These are phyloP conservation scores for Boletus rubroflammeus DNA, from an alignment of 768 basidiomycete species.

Conservation along the genomic window DNA sequence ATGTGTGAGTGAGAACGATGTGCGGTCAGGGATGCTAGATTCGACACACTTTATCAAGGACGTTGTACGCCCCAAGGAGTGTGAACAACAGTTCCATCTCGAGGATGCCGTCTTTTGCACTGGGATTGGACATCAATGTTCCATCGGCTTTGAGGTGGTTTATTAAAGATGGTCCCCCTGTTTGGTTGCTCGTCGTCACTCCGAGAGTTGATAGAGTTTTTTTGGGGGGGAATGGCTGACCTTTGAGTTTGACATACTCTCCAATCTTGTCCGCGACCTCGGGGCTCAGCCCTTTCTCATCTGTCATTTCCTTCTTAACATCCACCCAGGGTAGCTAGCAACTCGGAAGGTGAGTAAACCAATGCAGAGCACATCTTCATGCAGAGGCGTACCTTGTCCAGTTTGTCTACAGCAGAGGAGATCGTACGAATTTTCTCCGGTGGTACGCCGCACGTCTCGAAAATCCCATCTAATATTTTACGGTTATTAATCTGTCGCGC, in stretches of 20 bases:
- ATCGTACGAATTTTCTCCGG: slow-evolving; percentile 85
- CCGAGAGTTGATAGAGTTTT: neutral
- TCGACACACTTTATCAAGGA: slow-evolving; percentile 63
- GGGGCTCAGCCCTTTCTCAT: slow-evolving; percentile 85
- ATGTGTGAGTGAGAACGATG: neutral
- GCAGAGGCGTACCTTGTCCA: slow-evolving; percentile 74
- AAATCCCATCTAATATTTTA: slow-evolving; percentile 95
- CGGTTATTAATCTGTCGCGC: slow-evolving; percentile 82
- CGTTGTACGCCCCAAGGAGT: slow-evolving; percentile 76
- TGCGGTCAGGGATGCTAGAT: neutral
- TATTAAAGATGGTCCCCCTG: slow-evolving; percentile 79
- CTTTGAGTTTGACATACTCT: slow-evolving; percentile 94
- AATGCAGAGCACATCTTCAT: neutral
- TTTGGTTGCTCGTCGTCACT: neutral
- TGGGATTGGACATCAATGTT: slow-evolving; percentile 61
- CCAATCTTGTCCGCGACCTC: slow-evolving; percentile 90
- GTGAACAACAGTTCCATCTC: slow-evolving; percentile 87
- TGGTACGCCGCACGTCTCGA: slow-evolving; percentile 94
- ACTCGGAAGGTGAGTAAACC: neutral
- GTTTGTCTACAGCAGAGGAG: slow-evolving; percentile 95
- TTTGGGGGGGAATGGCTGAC: slow-evolving; percentile 40
- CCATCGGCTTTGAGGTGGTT: slow-evolving; percentile 63
- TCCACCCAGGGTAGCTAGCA: slow-evolving; percentile 80
- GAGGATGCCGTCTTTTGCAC: slow-evolving; percentile 74
- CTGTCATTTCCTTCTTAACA: slow-evolving; percentile 94